A percentile compares a stretch with the other conserved stretches of the same genome.
Conservation (phyloP, 2,329 filamentous ascomycete species). For the Claviceps citrina region DNA sequence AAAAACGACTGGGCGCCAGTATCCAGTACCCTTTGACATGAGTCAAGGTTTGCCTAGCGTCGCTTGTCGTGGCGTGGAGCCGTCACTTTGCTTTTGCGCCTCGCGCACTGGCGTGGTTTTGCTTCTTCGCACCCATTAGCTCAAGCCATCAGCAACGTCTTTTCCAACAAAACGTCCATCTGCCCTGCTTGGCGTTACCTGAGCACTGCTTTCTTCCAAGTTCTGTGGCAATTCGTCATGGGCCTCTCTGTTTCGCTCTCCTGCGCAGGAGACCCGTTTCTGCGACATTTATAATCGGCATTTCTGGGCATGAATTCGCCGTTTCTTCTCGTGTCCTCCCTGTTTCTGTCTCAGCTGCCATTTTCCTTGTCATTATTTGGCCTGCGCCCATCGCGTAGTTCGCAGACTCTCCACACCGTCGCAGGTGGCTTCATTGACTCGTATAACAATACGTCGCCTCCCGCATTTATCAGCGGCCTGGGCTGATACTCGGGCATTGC, state of each 20-base stretch:
- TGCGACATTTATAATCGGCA: constrained; percentile 4
- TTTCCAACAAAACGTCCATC: not conserved
- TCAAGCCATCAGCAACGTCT: constrained; percentile 2
- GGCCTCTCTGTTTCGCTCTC: constrained; percentile 5
- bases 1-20: not conserved
- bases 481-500: constrained; percentile 4
- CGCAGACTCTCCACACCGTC: not conserved
- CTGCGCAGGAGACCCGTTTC: not conserved
- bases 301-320: not conserved
- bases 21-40: too few relatives aligned
- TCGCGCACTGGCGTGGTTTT: constrained; percentile 5
- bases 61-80: not conserved
- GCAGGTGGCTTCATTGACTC: not conserved
- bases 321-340: not conserved
- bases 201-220: constrained; percentile 4
- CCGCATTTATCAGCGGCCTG: constrained; percentile 3
- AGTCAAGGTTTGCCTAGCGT: not conserved
- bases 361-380: not conserved
- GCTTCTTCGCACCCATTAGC: constrained; percentile 3
- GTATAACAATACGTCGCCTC: constrained; percentile 5
- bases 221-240: constrained; percentile 3
- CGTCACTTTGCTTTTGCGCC: constrained; percentile 6
- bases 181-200: constrained; percentile 6
- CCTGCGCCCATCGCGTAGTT: not conserved
- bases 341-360: not conserved